Conservation (phyloP, 2,329 filamentous ascomycete genomes). For the Microdochium nivale region DNA sequence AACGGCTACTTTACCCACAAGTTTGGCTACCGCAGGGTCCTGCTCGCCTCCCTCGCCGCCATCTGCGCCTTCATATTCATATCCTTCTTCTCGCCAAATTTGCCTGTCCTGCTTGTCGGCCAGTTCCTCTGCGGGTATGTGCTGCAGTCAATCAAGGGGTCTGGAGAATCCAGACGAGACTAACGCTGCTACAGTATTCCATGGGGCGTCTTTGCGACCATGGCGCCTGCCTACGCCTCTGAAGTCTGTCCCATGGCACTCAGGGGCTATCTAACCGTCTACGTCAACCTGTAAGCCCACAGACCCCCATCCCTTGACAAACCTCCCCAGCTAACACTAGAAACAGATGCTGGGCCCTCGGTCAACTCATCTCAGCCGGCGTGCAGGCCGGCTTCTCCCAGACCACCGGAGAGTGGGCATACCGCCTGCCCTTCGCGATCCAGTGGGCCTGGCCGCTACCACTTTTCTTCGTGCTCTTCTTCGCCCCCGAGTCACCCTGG, state of each 20-base stretch:
- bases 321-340: no score
- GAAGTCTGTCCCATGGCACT: neutral
- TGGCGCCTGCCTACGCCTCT: neutral
- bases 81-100: constrained; percentile 36
- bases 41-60: constrained; percentile 31
- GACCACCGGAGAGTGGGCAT: constrained; percentile 22
- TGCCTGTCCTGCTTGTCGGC: constrained; percentile 32
- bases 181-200: neutral
- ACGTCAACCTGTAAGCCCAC: neutral
- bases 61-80: constrained; percentile 37
- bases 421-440: constrained; percentile 26
- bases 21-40: constrained; percentile 34
- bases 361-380: constrained; percentile 26
- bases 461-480: constrained; percentile 19
- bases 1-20: constrained; percentile 32
- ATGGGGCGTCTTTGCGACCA: neutral
- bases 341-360: constrained; percentile 24
- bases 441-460: constrained; percentile 30
- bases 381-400: constrained; percentile 21
- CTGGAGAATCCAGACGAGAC: neutral
- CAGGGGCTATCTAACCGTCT: neutral
- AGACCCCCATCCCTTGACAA: no score
- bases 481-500: constrained; percentile 32
- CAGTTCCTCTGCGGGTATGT: constrained; percentile 29
- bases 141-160: neutral